Conservation (phyloP, 83 land plant genomes). For the Thuja plicata region DNA sequence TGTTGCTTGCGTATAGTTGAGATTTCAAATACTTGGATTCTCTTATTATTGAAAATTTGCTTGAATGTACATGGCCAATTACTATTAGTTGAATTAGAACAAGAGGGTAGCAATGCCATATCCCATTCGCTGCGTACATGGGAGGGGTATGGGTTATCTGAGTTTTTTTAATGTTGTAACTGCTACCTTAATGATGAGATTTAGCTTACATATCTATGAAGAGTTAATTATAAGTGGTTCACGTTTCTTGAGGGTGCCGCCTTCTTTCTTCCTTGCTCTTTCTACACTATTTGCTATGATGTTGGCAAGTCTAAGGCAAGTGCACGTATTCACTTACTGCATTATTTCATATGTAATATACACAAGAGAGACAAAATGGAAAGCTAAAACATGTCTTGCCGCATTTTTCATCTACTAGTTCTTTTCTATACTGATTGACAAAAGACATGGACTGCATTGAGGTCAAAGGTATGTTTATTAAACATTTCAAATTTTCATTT, state of each 20-base stretch:
- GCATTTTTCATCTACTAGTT: not conserved
- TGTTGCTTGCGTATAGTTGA: not conserved
- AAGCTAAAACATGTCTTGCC: not conserved
- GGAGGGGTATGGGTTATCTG: slow-evolving; percentile 9
- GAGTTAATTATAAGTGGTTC: not conserved
- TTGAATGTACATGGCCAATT: not conserved
- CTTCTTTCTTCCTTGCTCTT: not conserved
- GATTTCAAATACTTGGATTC: not conserved
- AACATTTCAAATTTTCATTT: not conserved
- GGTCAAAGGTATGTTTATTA: not conserved
- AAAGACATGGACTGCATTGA: not conserved
- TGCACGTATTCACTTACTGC: not conserved
- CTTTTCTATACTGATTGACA: not conserved
- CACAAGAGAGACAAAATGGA: not conserved
- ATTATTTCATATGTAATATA: not conserved
- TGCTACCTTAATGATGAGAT: not conserved
- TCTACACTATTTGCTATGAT: not conserved
- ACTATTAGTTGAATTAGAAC: not conserved
- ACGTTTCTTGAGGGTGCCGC: not conserved
- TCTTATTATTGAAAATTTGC: not conserved
- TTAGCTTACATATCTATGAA: not conserved
- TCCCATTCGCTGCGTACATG: not conserved
- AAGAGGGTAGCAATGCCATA: not conserved
- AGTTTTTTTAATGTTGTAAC: not conserved
- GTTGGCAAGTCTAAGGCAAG: not conserved